Conservation (phyloP, 2,329 filamentous ascomycete species). For the Bipolaris victoriae region DNA sequence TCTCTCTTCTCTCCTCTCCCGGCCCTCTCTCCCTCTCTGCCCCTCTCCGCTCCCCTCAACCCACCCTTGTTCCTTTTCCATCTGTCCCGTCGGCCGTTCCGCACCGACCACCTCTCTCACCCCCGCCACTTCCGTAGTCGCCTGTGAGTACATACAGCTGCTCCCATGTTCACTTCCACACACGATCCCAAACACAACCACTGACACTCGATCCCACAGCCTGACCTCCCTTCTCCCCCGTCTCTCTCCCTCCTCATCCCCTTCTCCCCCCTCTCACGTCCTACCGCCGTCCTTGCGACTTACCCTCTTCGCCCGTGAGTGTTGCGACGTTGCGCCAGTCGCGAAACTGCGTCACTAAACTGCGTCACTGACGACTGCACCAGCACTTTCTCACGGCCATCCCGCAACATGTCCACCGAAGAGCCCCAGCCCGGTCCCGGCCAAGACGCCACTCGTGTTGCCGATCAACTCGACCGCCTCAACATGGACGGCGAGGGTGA, state of each 20-base stretch:
- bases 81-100: conserved; percentile 24
- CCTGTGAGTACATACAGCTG: conserved; percentile 34
- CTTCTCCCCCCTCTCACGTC: conserved; percentile 5
- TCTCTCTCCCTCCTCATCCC: conserved; percentile 17
- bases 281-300: conserved; percentile 10
- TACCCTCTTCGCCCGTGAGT: conserved; percentile 26
- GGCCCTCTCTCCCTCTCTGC: conserved; percentile 23
- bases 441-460: conserved; percentile 47
- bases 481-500: conserved; percentile 63
- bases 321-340: conserved; percentile 20
- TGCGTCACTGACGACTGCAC: conserved; percentile 37
- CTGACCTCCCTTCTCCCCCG: conserved; percentile 10
- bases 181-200: conserved; percentile 30
- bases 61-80: conserved; percentile 21
- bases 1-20: conserved; percentile 31
- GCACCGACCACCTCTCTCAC: conserved; percentile 43
- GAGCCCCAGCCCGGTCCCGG: conserved; percentile 42
- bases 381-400: conserved; percentile 41
- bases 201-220: conserved; percentile 30
- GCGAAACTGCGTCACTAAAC: conserved; percentile 39
- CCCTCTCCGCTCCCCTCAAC: conserved; percentile 27
- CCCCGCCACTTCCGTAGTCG: conserved; percentile 44
- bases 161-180: conserved; percentile 19
- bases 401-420: conserved; percentile 53
- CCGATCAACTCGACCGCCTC: conserved; percentile 52